These are phyloP conservation scores for Bifiguratus adelaidae DNA, from an alignment of 192 early-diverging fungal genomes.

Conservation along the genomic window DNA sequence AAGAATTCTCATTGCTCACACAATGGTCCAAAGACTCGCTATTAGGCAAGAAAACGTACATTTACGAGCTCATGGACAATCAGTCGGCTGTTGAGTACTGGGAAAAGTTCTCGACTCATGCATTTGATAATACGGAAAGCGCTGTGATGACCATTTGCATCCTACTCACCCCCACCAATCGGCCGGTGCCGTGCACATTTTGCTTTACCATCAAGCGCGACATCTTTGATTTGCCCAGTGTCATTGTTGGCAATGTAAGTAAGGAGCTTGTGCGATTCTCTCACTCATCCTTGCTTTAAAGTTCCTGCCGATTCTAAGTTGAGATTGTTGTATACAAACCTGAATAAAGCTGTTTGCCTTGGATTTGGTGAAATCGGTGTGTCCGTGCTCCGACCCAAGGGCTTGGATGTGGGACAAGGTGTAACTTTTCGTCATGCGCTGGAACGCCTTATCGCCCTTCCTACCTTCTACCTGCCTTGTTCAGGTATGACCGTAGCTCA, in stretches of 20 bases:
- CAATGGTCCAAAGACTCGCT: slow-evolving; percentile 83
- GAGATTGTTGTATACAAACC: too few relatives aligned
- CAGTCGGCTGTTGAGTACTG: slow-evolving; percentile 89
- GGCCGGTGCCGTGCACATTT: slow-evolving; percentile 80
- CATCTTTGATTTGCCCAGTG: slow-evolving; percentile 91
- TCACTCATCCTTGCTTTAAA: neutral
- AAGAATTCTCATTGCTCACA: slow-evolving; percentile 91
- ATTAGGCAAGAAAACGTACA: slow-evolving; percentile 65
- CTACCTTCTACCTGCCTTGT: too few relatives aligned
- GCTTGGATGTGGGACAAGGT: too few relatives aligned
- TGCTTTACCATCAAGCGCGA: slow-evolving; percentile 96
- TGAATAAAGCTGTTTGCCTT: too few relatives aligned
- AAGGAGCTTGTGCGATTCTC: neutral
- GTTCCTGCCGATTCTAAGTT: slow-evolving; percentile 13
- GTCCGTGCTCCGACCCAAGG: too few relatives aligned
- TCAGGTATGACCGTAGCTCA: too few relatives aligned
- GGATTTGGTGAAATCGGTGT: too few relatives aligned
- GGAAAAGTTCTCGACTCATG: slow-evolving; percentile 86
- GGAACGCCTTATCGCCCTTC: too few relatives aligned
- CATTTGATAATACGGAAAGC: slow-evolving; percentile 89
- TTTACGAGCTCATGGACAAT: slow-evolving; percentile 92
- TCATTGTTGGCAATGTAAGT: slow-evolving; percentile 64
- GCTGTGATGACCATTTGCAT: slow-evolving; percentile 85
- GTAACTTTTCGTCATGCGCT: too few relatives aligned
- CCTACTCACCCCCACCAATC: slow-evolving; percentile 58